Evolutionary conservation across 2,329 filamentous ascomycete genomes (phyloP), one percentile per base, ranked within the genome.

Genomic region (Diaporthe ampelina): DNA sequence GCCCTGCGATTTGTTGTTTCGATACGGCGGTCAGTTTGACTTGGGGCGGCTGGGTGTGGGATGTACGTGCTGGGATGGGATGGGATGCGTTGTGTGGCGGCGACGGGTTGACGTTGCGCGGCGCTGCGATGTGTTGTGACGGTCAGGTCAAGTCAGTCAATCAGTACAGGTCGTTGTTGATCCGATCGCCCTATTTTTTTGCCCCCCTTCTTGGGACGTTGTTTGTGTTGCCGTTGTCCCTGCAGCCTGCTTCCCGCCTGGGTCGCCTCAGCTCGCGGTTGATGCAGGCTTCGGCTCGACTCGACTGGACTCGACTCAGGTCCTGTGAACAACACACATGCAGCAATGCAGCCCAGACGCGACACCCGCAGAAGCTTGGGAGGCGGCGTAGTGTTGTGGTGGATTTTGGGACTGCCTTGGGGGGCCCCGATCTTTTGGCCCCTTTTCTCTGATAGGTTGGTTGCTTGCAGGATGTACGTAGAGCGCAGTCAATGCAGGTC

Each of bases 1-100:
- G 84, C 79, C 81, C 79, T 81, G 81, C 78, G 77, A 81, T 81
- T 81, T 79, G 79, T 81, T 81, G 81, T 80, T 82, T 80, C 75
- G 78, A 76, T 77, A 37, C 48, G 48, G 63, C 63, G 63, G 63
- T 68, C 56, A 76, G 77, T 76, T 75, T 71, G 57, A 72, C 63
- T 68, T 68, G 63, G 63, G 63, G 45, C 63, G 63, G 76, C 74
- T 75, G 76, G 70, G 57, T 29, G 57, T 37, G 57, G 50, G 54
- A 37, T 72, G 72, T 70, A 26, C 29, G 72, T 67, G 70, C 26
- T 59, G 40, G 70, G 71, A 65, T 61, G 52, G 57, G 59, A 37
- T 52, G 48, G 21, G 48, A 5, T 68, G 48, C n/a, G 50, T 48
- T 67, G 32, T 70, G 76, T 67, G 54, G 73, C 32, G 45, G 70